These are phyloP conservation scores for Nematocida displodere DNA, from an alignment of 371 early-diverging fungal genomes.

Conservation along the genomic window DNA sequence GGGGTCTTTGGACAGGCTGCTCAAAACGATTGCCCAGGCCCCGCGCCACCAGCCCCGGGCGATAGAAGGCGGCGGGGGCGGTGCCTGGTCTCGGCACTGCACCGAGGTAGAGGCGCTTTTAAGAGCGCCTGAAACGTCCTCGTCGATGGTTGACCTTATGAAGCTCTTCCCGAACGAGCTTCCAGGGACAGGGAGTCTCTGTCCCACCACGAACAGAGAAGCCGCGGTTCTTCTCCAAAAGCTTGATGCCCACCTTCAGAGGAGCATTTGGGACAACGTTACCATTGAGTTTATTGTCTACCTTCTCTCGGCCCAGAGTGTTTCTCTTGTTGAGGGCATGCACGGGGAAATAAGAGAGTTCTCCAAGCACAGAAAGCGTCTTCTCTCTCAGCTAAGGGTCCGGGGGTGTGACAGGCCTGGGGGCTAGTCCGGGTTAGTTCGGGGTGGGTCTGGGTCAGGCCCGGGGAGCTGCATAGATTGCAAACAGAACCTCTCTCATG, in stretches of 20 bases:
- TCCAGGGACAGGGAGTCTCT: not conserved
- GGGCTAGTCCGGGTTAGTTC: too few relatives aligned
- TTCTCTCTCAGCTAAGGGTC: constrained; percentile 20
- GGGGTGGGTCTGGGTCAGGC: too few relatives aligned
- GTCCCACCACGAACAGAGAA: not conserved
- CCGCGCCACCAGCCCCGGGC: constrained; percentile 22
- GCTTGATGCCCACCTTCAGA: constrained; percentile 32
- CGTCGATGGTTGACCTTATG: not conserved
- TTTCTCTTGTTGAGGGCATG: constrained; percentile 1
- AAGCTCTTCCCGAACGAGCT: constrained; percentile 9
- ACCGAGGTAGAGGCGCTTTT: not conserved
- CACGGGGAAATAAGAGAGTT: constrained; percentile 38
- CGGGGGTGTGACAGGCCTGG: too few relatives aligned
- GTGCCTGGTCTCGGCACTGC: constrained; percentile 5
- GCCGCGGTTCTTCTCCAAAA: constrained; percentile 7
- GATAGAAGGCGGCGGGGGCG: not conserved
- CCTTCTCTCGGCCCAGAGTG: constrained; percentile 13
- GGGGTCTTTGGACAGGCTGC: not conserved
- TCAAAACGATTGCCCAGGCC: constrained; percentile 3
- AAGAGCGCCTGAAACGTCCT: not conserved
- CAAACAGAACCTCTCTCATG: constrained; percentile 19
- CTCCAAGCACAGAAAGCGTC: constrained; percentile 25
- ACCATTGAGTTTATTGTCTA: constrained; percentile 50
- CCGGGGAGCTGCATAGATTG: too few relatives aligned
- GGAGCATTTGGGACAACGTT: constrained; percentile 52